A percentile compares a stretch with the other conserved stretches of the same genome.
Conservation (phyloP, 179 eudicot genomes). For the Beta lomatogona region DNA sequence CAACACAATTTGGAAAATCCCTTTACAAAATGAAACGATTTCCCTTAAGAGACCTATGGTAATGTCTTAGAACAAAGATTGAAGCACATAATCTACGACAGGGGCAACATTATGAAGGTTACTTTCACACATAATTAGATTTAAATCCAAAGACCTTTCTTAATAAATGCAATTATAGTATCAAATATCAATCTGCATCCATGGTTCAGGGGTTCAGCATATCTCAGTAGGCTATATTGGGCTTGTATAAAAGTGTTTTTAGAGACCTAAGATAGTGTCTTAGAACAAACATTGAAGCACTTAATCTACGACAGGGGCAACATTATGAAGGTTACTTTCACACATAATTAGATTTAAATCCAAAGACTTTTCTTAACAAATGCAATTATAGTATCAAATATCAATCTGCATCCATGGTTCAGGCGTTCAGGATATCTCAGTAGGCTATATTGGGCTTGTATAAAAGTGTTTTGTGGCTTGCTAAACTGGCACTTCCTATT, state of each 20-base stretch:
- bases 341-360: neutral
- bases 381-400: neutral
- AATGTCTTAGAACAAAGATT: neutral
- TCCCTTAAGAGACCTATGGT: neutral
- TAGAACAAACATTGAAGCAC: neutral
- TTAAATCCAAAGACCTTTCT: neutral
- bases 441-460: neutral
- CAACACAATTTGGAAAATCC: neutral
- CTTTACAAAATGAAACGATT: neutral
- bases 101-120: neutral
- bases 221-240: neutral
- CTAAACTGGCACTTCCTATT: neutral
- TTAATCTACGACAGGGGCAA: neutral
- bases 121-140: neutral
- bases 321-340: neutral
- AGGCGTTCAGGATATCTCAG: neutral
- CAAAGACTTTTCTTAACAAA: neutral
- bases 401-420: neutral
- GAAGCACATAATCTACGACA: neutral
- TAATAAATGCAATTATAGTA: neutral
- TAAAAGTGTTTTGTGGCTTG: neutral
- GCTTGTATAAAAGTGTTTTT: neutral
- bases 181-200: neutral
- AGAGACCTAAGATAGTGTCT: neutral
- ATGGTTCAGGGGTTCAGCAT: neutral